Evolutionary conservation across 345 rosid genomes (phyloP).

Genomic region (Corchorus olitorius): DNA sequence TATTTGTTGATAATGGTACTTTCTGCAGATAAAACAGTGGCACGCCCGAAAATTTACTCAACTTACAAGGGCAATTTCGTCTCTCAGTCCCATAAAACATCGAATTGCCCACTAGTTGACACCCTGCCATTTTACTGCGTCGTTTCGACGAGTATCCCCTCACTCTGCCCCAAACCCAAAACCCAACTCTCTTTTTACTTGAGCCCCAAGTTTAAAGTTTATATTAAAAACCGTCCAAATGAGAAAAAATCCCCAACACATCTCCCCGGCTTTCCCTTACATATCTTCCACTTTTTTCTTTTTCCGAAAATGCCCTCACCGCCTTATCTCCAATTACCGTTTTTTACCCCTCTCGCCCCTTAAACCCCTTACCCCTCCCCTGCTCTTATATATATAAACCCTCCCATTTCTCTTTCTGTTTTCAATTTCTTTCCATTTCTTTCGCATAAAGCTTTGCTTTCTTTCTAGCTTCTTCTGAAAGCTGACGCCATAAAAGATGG

Average conservation of each 20-base stretch:
- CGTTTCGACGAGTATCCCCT: slow-evolving; percentile 22
- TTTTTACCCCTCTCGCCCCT: slow-evolving; percentile 21
- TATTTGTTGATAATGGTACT: slow-evolving; percentile 54
- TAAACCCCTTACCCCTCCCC: neutral
- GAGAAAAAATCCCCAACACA: neutral
- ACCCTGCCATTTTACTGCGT: slow-evolving; percentile 42
- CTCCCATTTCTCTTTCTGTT: neutral
- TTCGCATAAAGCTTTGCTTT: neutral
- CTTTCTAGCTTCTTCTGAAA: neutral
- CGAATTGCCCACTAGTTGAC: slow-evolving; percentile 32
- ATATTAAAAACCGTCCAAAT: neutral
- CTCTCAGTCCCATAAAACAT: slow-evolving; percentile 17
- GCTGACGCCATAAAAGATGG: slow-evolving; percentile 1
- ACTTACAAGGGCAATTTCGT: slow-evolving; percentile 25
- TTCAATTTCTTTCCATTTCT: neutral
- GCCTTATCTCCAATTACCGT: slow-evolving; percentile 15
- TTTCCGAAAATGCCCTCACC: slow-evolving; percentile 37
- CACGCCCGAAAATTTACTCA: slow-evolving; percentile 32
- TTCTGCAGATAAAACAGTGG: slow-evolving; percentile 42
- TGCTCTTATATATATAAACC: neutral
- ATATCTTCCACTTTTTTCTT: neutral
- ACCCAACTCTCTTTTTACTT: slow-evolving; percentile 19
- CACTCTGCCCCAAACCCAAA: neutral
- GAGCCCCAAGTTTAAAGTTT: slow-evolving; percentile 33
- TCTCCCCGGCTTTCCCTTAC: neutral